Conservation (phyloP, 2,329 filamentous ascomycete genomes). For the Sclerotinia minor region DNA sequence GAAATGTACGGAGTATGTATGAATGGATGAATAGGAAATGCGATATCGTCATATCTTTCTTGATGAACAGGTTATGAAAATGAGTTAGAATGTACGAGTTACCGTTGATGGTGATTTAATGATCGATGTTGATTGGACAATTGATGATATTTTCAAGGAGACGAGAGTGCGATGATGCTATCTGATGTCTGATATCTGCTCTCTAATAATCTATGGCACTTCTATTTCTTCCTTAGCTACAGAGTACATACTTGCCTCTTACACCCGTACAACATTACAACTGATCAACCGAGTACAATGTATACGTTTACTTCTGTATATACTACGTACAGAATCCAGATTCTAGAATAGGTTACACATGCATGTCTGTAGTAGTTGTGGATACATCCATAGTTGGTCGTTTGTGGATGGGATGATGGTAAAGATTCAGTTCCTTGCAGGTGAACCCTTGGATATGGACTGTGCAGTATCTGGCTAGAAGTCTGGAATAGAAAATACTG, state of each 20-base stretch:
- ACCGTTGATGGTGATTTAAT: background rate
- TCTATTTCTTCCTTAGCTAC: no score
- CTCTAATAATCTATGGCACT: background rate
- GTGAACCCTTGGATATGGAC: background rate
- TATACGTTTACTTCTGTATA: background rate
- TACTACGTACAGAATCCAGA: no score
- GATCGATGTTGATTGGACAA: background rate
- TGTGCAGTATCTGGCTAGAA: constrained; percentile 4
- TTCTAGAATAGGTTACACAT: constrained; percentile 19
- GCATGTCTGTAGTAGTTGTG: no score
- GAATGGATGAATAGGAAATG: background rate
- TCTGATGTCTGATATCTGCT: no score
- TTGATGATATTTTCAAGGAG: background rate
- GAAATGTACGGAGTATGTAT: no score
- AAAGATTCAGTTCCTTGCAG: constrained; percentile 16
- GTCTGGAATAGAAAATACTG: background rate
- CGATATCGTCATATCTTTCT: background rate
- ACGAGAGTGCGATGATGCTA: background rate
- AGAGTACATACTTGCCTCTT: no score
- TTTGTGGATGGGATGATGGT: background rate
- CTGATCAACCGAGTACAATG: no score
- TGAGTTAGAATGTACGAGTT: background rate
- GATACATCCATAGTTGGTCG: background rate
- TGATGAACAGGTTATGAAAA: background rate
- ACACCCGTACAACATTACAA: no score